These are phyloP conservation scores for Suillus ampliporus DNA, from an alignment of 768 basidiomycete genomes.

Conservation along the genomic window DNA sequence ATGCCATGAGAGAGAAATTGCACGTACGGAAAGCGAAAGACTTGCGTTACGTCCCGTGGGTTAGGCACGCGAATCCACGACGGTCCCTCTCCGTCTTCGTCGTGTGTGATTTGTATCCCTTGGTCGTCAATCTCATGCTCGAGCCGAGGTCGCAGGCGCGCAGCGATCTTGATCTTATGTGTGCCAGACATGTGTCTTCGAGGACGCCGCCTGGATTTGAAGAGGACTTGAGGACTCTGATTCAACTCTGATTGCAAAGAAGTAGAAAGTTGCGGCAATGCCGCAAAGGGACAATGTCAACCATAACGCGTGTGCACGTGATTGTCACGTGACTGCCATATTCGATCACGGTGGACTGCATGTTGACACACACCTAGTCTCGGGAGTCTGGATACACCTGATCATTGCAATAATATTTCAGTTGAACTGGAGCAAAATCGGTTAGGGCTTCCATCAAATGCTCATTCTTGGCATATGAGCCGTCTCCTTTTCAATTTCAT, in stretches of 20 bases:
- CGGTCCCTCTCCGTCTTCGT: constrained; percentile 37
- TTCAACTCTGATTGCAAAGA: constrained; percentile 2
- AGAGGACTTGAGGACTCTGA: not conserved
- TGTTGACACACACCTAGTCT: no score
- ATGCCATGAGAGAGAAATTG: constrained; percentile 6
- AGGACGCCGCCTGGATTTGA: not conserved
- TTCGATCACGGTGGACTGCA: no score
- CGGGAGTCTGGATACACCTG: no score
- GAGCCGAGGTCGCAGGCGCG: constrained; percentile 72
- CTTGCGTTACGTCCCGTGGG: constrained; percentile 67
- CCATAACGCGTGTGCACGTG: constrained; percentile 8
- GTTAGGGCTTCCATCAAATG: no score
- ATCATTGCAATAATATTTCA: no score
- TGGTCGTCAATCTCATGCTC: constrained; percentile 66
- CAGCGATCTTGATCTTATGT: constrained; percentile 72
- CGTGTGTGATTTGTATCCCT: constrained; percentile 57
- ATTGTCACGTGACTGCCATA: constrained; percentile 3
- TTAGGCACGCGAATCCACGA: constrained; percentile 70
- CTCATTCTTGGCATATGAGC: no score
- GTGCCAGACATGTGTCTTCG: constrained; percentile 15
- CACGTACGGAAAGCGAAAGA: constrained; percentile 81
- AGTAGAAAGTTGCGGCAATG: not conserved
- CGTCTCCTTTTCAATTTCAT: no score
- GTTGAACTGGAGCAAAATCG: no score
- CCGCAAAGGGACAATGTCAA: not conserved